These are phyloP conservation scores for Basidiobolus meristosporus DNA, from an alignment of 371 early-diverging fungal genomes.

Conservation along the genomic window DNA sequence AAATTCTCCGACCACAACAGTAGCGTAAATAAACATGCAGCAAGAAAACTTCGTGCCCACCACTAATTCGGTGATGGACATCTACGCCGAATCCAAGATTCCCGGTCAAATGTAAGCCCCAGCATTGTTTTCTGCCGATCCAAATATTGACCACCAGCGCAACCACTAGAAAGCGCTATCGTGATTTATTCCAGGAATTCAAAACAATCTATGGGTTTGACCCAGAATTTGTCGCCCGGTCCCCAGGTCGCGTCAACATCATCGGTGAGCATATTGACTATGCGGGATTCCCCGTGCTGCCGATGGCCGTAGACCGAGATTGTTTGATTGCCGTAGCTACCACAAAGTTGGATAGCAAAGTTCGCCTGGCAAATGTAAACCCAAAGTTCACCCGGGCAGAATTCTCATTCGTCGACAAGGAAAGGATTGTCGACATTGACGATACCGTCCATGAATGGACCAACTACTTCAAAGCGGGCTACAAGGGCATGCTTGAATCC, in stretches of 20 bases:
- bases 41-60: too few species aligned
- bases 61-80: too few species aligned
- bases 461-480: too few species aligned
- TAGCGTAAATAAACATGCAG: too few species aligned
- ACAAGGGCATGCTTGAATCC: constrained; percentile 43
- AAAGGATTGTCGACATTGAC: constrained; percentile 45
- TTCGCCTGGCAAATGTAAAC: constrained; percentile 41
- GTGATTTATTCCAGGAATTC: constrained; percentile 29
- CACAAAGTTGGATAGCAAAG: too few species aligned
- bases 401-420: constrained; percentile 30
- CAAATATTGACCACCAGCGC: too few species aligned
- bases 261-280: constrained; percentile 96
- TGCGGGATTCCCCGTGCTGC: constrained; percentile 84
- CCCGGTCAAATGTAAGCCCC: too few species aligned
- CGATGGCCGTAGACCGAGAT: constrained; percentile 90
- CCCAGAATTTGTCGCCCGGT: constrained; percentile 72
- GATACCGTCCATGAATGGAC: too few species aligned
- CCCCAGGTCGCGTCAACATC: constrained; percentile 87
- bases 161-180: constrained; percentile 38
- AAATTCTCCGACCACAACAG: too few species aligned
- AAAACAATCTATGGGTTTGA: constrained; percentile 26
- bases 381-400: constrained; percentile 32
- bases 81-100: too few species aligned
- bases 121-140: too few species aligned
- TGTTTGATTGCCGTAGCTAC: constrained; percentile 62